These are phyloP conservation scores for Melampsora americana DNA, from an alignment of 1,284 basidiomycete genomes.

Conservation along the genomic window DNA sequence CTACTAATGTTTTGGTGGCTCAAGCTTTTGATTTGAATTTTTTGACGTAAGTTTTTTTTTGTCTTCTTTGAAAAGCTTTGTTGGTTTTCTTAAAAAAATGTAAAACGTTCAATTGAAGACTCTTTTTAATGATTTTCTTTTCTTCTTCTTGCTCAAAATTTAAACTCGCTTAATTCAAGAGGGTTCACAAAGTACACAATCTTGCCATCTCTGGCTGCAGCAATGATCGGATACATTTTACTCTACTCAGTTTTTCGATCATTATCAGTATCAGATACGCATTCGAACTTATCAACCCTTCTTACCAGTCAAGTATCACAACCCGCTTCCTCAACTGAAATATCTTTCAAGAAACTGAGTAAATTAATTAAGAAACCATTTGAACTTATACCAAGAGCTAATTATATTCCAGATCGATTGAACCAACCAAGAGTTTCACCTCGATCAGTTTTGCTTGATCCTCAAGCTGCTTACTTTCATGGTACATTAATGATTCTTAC, in stretches of 20 bases:
- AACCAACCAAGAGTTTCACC: conserved; percentile 31
- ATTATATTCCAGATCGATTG: conserved; percentile 39
- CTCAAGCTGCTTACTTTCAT: conserved; percentile 59
- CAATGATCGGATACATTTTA: conserved; percentile 30
- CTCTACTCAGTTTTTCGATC: conserved; percentile 25
- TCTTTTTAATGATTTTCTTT: background rate
- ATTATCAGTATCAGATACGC: conserved; percentile 15
- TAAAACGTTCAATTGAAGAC: too few species aligned
- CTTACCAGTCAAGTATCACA: background rate
- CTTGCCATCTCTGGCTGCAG: conserved; percentile 28
- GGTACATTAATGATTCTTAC: conserved; percentile 59
- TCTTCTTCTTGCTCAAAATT: background rate
- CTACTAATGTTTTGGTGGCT: conserved; percentile 41
- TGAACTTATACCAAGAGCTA: conserved; percentile 19
- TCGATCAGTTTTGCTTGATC: conserved; percentile 56
- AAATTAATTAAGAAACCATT: background rate
- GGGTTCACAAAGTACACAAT: conserved; percentile 43
- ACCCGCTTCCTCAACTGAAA: background rate
- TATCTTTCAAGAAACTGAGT: background rate
- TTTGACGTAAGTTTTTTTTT: conserved; percentile 24
- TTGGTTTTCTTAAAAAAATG: too few species aligned
- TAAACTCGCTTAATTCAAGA: background rate
- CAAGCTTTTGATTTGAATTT: conserved; percentile 44
- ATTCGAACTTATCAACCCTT: conserved; percentile 19
- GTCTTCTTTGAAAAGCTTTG: background rate